A percentile compares a stretch with the other conserved stretches of the same genome.
phyloP scores from a whole-genome alignment of 2,329 filamentous ascomycete species.

The Orbilia oligospora region DNA sequence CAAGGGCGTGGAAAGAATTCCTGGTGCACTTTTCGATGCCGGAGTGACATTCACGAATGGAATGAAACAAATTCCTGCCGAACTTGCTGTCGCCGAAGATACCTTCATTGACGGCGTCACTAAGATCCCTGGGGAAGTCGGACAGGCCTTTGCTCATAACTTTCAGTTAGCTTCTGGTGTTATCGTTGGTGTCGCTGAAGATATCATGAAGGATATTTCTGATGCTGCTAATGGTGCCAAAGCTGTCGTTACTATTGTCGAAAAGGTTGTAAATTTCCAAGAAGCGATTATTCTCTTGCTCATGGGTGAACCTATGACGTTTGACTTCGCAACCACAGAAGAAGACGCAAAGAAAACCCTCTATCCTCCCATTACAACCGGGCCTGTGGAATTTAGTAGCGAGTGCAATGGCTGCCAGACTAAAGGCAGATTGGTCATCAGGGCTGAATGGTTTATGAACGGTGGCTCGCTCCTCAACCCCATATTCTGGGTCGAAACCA shows the following conservation, averaged over 20 bases:
- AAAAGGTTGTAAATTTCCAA: conserved; percentile 3
- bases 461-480: conserved; percentile 4
- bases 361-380: conserved; percentile 1
- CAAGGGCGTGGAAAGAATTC: not conserved
- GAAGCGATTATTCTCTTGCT: not conserved
- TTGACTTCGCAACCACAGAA: not conserved
- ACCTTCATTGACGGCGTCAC: not conserved
- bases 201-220: not conserved
- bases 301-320: conserved; percentile 2
- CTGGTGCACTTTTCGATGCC: conserved; percentile 7
- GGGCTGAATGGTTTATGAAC: conserved; percentile 21
- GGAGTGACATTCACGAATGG: conserved; percentile 8
- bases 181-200: not conserved
- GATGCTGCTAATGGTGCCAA: not conserved
- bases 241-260: not conserved
- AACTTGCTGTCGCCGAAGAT: conserved; percentile 1
- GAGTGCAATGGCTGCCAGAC: conserved; percentile 5
- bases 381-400: conserved; percentile 2
- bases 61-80: not conserved
- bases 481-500: conserved; percentile 4
- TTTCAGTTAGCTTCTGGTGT: not conserved
- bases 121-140: conserved; percentile 2
- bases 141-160: not conserved
- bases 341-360: not conserved
- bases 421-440: not conserved